These are phyloP conservation scores for Metschnikowia koreensis DNA, from an alignment of 805 yeast genomes.

Conservation along the genomic window DNA sequence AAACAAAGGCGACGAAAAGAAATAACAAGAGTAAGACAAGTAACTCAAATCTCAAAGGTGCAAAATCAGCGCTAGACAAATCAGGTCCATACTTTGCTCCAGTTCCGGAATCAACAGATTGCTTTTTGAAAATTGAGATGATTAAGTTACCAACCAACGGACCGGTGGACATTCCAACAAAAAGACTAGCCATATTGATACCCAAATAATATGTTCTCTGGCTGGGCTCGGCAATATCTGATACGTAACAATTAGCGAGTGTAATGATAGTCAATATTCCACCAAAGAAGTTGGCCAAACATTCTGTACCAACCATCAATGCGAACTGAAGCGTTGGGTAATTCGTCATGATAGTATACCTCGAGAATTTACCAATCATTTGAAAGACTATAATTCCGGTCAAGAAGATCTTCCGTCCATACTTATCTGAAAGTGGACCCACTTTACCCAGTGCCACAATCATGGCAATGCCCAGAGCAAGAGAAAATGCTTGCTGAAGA, in stretches of 20 bases:
- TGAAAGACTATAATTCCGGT: conserved; percentile 18
- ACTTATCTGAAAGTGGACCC: conserved; percentile 37
- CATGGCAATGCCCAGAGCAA: conserved; percentile 44
- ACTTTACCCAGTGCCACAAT: conserved; percentile 56
- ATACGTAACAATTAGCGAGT: conserved; percentile 63
- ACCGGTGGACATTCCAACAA: conserved; percentile 61
- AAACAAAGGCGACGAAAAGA: conserved; percentile 27
- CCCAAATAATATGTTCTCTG: conserved; percentile 61
- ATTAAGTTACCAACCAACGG: conserved; percentile 50
- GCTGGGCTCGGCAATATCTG: conserved; percentile 68
- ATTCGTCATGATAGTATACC: conserved; percentile 26
- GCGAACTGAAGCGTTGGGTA: conserved; percentile 30
- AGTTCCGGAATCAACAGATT: neutral
- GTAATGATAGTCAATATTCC: conserved; percentile 56
- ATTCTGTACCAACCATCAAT: conserved; percentile 42
- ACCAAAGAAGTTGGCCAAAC: conserved; percentile 58
- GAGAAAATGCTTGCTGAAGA: conserved; percentile 44
- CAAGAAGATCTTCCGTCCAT: conserved; percentile 35
- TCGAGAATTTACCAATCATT: conserved; percentile 23
- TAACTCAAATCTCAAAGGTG: conserved; percentile 33
- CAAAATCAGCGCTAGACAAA: conserved; percentile 27
- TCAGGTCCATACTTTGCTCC: conserved; percentile 9
- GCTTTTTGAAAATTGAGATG: conserved; percentile 6
- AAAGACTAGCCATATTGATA: conserved; percentile 54
- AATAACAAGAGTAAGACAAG: conserved; percentile 33